A percentile compares a stretch with the other conserved stretches of the same genome.
Evolutionary conservation across 352 stramenopile species (phyloP).

Genomic region (Plasmopara viticola): DNA sequence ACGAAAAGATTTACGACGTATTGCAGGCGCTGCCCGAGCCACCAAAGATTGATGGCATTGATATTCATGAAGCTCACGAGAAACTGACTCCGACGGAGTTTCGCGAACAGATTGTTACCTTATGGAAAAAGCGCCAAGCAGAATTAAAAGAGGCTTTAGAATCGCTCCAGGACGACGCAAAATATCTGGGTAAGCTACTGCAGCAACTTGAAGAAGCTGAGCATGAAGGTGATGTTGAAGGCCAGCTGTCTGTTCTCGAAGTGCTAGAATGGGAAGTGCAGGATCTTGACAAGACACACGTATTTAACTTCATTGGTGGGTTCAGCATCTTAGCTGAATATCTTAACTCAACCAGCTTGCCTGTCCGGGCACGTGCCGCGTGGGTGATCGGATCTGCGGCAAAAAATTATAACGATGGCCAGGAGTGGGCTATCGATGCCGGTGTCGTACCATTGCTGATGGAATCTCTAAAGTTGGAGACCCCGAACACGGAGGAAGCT

Average conservation of each 20-base stretch:
- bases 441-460: slow-evolving; percentile 67
- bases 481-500: slow-evolving; percentile 9
- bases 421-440: slow-evolving; percentile 74
- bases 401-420: slow-evolving; percentile 81
- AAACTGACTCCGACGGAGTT: slow-evolving; percentile 70
- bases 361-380: slow-evolving; percentile 46
- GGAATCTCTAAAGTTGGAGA: slow-evolving; percentile 40
- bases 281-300: slow-evolving; percentile 81
- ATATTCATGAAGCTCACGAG: slow-evolving; percentile 64
- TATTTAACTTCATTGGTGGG: slow-evolving; percentile 83
- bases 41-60: slow-evolving; percentile 64
- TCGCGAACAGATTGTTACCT: slow-evolving; percentile 55
- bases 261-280: slow-evolving; percentile 84
- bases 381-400: slow-evolving; percentile 73
- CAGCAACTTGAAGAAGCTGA: slow-evolving; percentile 64
- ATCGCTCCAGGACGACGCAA: slow-evolving; percentile 73
- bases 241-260: slow-evolving; percentile 52
- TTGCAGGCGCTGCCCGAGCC: slow-evolving; percentile 71
- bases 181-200: slow-evolving; percentile 69
- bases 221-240: slow-evolving; percentile 33
- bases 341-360: slow-evolving; percentile 63
- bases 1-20: slow-evolving; percentile 84
- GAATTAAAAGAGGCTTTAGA: slow-evolving; percentile 75
- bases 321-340: slow-evolving; percentile 65
- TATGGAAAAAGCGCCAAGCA: slow-evolving; percentile 79